Evolutionary conservation across 2,329 filamentous ascomycete species (phyloP), one percentile per base, ranked within the genome.

Genomic region (Lachnum nothofagi): DNA sequence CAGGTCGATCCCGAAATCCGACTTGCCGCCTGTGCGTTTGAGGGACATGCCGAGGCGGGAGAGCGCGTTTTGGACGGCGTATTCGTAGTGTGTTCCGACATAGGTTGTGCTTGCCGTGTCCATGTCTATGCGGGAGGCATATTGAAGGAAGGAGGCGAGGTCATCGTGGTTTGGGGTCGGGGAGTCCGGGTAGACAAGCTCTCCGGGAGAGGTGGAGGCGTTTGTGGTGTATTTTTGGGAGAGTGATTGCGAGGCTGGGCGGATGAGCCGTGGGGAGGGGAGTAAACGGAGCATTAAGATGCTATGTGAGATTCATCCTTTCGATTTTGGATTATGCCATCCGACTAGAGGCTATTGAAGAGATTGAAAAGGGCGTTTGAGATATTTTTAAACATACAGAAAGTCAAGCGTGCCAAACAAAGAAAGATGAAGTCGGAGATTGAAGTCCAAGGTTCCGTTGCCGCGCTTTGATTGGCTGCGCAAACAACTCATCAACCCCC

Each of bases 21-120:
- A 80, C 3, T 72, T 69, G 29, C 83, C 79, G 23, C 87, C 88
- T 2, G 85, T 75, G 25, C 86, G 79, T 40, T 71, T 72, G 27
- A 91, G 73, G 19, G 70, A 67, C 69, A 91, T 86, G 46, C 83
- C 82, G 44, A 86, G 76, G 1, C 69, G 67, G 3, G 74, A 60
- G 0, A 91, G 74, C 1, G 77, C 68, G 3, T 67, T 63, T 5
- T 77, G 75, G 3, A 82, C 78, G 0, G 73, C 80, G 70, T 91
- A 91, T 66, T 93, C 88, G 69, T 87, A 91, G 64, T 78, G 79
- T 0, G 86, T 91, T 56, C 88, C 88, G 35, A 82, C 71, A 63
- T 82, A 91, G 38, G 81, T 74, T 0, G 79, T 81, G 14, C 77
- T 80, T 4, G 65, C 68, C 1, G 70, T 65, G 54, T 79, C 73